Conservation (phyloP, 2,329 filamentous ascomycete genomes). For the Pseudogymnoascus sp. region DNA sequence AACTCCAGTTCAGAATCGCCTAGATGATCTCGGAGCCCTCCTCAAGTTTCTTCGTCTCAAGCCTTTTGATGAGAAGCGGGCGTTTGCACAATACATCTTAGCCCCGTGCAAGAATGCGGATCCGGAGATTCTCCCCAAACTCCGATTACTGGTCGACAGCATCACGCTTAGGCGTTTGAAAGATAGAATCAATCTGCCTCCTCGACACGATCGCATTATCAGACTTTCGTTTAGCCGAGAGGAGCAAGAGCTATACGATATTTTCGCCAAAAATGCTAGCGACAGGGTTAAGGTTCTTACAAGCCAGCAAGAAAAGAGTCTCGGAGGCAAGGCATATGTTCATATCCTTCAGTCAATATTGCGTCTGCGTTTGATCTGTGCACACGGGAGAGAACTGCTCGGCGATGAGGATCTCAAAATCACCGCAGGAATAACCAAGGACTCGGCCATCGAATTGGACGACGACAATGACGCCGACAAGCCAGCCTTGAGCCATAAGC, state of each 20-base stretch:
- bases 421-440: constrained; percentile 71
- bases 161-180: constrained; percentile 87
- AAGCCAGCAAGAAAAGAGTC: constrained; percentile 51
- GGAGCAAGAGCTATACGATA: constrained; percentile 71
- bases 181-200: constrained; percentile 77
- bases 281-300: constrained; percentile 71
- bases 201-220: constrained; percentile 63
- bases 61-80: constrained; percentile 71
- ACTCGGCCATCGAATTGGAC: constrained; percentile 82
- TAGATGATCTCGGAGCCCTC: constrained; percentile 82
- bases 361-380: constrained; percentile 80
- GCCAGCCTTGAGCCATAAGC: constrained; percentile 52
- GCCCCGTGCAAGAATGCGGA: constrained; percentile 82
- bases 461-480: constrained; percentile 51
- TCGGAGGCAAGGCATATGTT: constrained; percentile 83
- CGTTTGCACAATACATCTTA: constrained; percentile 73
- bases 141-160: constrained; percentile 86
- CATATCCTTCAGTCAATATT: constrained; percentile 89
- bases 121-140: constrained; percentile 70
- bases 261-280: constrained; percentile 74
- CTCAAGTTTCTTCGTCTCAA: constrained; percentile 77
- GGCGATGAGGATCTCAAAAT: constrained; percentile 73
- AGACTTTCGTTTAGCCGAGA: constrained; percentile 65
- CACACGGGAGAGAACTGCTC: constrained; percentile 86
- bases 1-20: constrained; percentile 86